Conservation (phyloP, 352 stramenopile genomes). For the Phytophthora pinifolia region DNA sequence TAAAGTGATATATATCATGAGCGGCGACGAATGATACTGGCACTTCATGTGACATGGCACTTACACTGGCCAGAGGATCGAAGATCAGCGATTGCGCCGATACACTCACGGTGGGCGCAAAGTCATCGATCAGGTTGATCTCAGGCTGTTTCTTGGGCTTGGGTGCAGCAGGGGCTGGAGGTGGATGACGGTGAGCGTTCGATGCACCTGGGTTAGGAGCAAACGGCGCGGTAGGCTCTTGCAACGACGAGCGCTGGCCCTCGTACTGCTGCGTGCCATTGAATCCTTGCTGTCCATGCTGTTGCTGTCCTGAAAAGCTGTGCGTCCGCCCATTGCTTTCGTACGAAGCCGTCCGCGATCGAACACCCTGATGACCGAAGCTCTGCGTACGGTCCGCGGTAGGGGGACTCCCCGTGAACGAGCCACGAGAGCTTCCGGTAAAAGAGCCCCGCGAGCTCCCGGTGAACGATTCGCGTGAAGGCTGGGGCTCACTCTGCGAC, state of each 20-base stretch:
- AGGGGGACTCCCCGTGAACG: slow-evolving; percentile 19
- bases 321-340: slow-evolving; percentile 27
- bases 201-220: slow-evolving; percentile 3
- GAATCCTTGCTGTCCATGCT: slow-evolving; percentile 20
- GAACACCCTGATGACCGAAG: slow-evolving; percentile 22
- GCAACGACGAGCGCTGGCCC: slow-evolving; percentile 31
- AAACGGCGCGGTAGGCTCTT: slow-evolving; percentile 25
- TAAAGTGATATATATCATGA: slow-evolving; percentile 17
- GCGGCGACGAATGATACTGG: not conserved
- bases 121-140: slow-evolving; percentile 82
- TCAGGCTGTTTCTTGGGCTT: slow-evolving; percentile 52
- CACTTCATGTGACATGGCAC: slow-evolving; percentile 13
- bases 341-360: slow-evolving; percentile 16
- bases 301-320: slow-evolving; percentile 32
- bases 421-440: slow-evolving; percentile 19
- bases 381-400: slow-evolving; percentile 29
- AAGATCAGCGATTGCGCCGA: slow-evolving; percentile 74
- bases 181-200: slow-evolving; percentile 14
- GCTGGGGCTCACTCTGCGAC: slow-evolving; percentile 31
- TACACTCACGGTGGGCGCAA: slow-evolving; percentile 56
- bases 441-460: slow-evolving; percentile 30
- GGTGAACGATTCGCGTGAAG: slow-evolving; percentile 21
- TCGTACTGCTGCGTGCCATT: slow-evolving; percentile 16
- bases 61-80: slow-evolving; percentile 65
- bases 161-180: slow-evolving; percentile 23